Base-by-base conservation (phyloP, 495 filamentous ascomycete genomes). In the Coniosporium apollinis region DNA sequence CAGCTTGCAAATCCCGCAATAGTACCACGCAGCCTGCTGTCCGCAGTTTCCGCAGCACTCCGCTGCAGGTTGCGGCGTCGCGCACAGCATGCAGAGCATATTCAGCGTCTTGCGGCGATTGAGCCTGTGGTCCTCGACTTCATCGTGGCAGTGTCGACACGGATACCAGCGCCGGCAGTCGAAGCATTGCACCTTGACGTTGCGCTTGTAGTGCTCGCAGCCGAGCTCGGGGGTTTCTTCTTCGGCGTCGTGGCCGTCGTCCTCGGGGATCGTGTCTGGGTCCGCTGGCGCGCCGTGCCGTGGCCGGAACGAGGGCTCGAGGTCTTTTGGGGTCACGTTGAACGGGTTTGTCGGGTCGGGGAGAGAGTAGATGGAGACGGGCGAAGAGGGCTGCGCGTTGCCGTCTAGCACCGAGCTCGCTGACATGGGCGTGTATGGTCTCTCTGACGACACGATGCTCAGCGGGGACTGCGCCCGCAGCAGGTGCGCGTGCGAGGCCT, bases 11-110 rank as follows among this genome's bases (percentile, higher is more conserved):
- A 84, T 77, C 31, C 72, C 68, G 57, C 91, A 99, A 48, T 89
- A 99, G 59, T 96, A 96, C 50, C 76, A 79, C n/a, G 85, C 82
- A 13, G 78, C 74, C 34, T 69, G 70, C 47, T 75, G 70, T 21
- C 73, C 76, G 55, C 89, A 99, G 15, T 72, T 51, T 25, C 61
- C 56, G 55, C 89, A 99, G 26, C 69, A 64, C 39, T 89, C 79
- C 20, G 69, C 69, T 10, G 83, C 91, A 32, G 72, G 70, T 48
- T 99, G 89, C 8, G 89, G 74, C 46, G 74, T 75, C 8, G 76
- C 76, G 58, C 89, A 99, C 19, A 86, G 65, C 89, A 99, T 99
- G 60, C 89, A 99, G 15, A 96, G 65, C 89, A 99, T 99, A 52
- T 94, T 76, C 56, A 79, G 77, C 18, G 86, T 96, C 41, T 79